Evolutionary conservation across 2,329 filamentous ascomycete genomes (phyloP).

Genomic region (Ascosphaera apis): DNA sequence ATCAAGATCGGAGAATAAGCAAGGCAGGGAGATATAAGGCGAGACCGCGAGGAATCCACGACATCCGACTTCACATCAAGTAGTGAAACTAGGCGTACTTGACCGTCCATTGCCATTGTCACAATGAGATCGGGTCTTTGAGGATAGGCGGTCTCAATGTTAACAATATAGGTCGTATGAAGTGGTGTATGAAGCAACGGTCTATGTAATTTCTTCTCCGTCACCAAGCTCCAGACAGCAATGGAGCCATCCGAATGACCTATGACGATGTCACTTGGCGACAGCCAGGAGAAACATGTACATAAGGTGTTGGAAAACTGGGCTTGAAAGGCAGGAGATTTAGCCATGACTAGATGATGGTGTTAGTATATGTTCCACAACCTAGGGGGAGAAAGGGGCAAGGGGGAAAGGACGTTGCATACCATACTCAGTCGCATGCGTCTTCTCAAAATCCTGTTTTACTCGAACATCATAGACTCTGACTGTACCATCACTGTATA

Average conservation of each 20-base stretch:
- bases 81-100: slow-evolving; percentile 31
- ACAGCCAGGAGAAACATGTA: slow-evolving; percentile 34
- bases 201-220: slow-evolving; percentile 6
- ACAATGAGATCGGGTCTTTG: slow-evolving; percentile 28
- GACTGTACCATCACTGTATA: slow-evolving; percentile 35
- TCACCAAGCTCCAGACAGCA: slow-evolving; percentile 27
- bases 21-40: slow-evolving; percentile 25
- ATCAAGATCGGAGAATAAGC: slow-evolving; percentile 33
- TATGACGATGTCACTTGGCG: slow-evolving; percentile 29
- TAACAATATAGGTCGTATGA: slow-evolving; percentile 17
- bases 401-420: background rate
- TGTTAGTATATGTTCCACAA: slow-evolving; percentile 2
- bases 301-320: slow-evolving; percentile 29
- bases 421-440: slow-evolving; percentile 9
- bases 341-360: slow-evolving; percentile 16
- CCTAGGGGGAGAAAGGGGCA: background rate
- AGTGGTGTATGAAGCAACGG: slow-evolving; percentile 17
- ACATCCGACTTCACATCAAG: slow-evolving; percentile 23
- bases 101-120: slow-evolving; percentile 31
- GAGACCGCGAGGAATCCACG: slow-evolving; percentile 23
- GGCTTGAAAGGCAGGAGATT: slow-evolving; percentile 26
- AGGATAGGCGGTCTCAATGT: slow-evolving; percentile 27
- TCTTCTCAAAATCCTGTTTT: slow-evolving; percentile 8
- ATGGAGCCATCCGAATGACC: slow-evolving; percentile 34
- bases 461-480: slow-evolving; percentile 30